phyloP scores from a whole-genome alignment of 1,284 basidiomycete species.

The Pholiota adiposa region DNA sequence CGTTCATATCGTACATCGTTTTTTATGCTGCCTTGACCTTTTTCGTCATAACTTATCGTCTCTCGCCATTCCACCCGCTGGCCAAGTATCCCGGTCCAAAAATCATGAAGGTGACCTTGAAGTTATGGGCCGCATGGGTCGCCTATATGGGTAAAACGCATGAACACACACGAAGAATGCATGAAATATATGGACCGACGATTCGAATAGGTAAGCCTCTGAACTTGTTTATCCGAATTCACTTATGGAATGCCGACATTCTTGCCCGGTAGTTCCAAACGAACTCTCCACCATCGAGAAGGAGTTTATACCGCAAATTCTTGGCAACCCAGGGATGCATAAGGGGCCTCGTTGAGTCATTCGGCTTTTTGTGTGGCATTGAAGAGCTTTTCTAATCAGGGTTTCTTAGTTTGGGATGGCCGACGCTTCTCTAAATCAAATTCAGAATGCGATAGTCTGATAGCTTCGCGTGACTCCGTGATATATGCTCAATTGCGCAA shows the following conservation, averaged over 20 bases:
- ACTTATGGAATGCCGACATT: neutral
- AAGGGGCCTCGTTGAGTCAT: conserved; percentile 30
- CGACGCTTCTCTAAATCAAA: conserved; percentile 19
- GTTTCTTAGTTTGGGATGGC: conserved; percentile 28
- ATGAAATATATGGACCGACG: conserved; percentile 41
- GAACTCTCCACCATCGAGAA: conserved; percentile 38
- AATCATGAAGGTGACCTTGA: conserved; percentile 36
- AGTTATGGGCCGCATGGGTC: conserved; percentile 33
- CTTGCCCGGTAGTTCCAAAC: conserved; percentile 34
- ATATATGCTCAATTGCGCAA: conserved; percentile 51
- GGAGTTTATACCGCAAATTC: conserved; percentile 30
- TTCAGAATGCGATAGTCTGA: conserved; percentile 22
- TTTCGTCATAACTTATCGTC: conserved; percentile 36
- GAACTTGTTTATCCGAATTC: too few relatives aligned
- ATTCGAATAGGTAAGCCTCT: conserved; percentile 38
- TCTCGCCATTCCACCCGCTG: conserved; percentile 50
- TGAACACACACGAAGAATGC: conserved; percentile 30
- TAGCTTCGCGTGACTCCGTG: conserved; percentile 28
- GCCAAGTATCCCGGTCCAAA: conserved; percentile 45
- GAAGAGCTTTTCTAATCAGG: neutral
- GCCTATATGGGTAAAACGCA: conserved; percentile 34
- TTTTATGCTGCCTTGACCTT: neutral
- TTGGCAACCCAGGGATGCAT: conserved; percentile 37
- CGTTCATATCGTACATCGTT: neutral
- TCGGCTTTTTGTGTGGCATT: neutral